Base-by-base conservation (phyloP, 164 flowering plant genomes). In the Vitis rotundifolia region DNA sequence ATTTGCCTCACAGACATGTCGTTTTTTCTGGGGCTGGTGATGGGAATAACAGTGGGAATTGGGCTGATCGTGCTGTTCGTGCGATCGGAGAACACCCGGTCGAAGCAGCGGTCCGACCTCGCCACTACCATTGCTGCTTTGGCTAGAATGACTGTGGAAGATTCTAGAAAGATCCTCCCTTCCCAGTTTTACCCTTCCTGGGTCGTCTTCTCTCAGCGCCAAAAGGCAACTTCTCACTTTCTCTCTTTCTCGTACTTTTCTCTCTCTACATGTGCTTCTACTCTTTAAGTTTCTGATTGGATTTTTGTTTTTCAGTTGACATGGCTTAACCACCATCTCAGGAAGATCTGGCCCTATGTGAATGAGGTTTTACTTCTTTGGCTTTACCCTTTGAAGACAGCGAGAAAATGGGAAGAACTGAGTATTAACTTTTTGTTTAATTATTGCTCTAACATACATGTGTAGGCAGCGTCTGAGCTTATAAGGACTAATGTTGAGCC, bases 271-370 rank as follows among this genome's bases (percentile, higher is more conserved):
- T 22, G 55, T 48, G 16, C 63, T 14, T 16, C 29, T 44, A 31
- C 22, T 31, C 52, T 57, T 3, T 63, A 11, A 5, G 16, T 54
- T 59, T 10, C 1, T 57, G 51, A 5, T 63, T 18, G 58, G 59
- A 55, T 71, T 28, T 16, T 68, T 29, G 5, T 66, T 49, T 56
- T 67, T 49, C 93, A 93, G 98, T 86, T 94, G 77, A 83, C 63
- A 66, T 96, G 99, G 99, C 91, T 96, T 52, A 96, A 96, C 75
- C 75, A 58, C 26, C 87, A 91, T 8, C 89, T 96, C 10, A 72
- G 78, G 1, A 96, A 96, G 90, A 90, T 96, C 72, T 96, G 99
- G 99, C 99, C 98, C 0, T 92, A 84, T 77, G 91, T 96, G n/a
- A 73, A 93, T 76, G 89, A 93, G 97, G 99, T 92, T 58, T 7